Percentiles rank a stretch among this genome's conserved stretches.
Evolutionary conservation across 164 flowering plant species (phyloP).

Genomic region (Liriodendron chinense): DNA sequence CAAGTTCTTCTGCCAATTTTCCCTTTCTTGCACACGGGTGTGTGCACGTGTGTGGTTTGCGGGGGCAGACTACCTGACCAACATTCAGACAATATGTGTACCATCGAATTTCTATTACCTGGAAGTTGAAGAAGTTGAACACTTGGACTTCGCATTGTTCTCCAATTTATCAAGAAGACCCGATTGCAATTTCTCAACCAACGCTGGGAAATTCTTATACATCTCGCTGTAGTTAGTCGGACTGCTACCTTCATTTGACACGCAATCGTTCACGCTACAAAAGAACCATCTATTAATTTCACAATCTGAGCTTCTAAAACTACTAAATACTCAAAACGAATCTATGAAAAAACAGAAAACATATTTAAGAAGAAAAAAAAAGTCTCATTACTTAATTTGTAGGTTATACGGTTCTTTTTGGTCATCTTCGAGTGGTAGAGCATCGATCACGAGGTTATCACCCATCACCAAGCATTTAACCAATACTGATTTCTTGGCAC

Average conservation of each 20-base stretch:
- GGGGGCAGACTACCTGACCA: too few relatives aligned
- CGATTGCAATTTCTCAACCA: conserved; percentile 6
- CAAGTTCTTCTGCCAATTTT: background rate
- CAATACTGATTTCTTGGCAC: conserved; percentile 10
- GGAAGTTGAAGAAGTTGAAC: background rate
- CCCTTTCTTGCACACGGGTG: too few relatives aligned
- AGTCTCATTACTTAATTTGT: conserved; percentile 13
- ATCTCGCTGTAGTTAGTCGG: conserved; percentile 8
- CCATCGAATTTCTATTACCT: conserved; percentile 4
- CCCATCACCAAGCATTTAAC: conserved; percentile 17
- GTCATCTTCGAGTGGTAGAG: conserved; percentile 6
- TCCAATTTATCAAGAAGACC: conserved; percentile 11
- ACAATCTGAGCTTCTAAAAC: background rate
- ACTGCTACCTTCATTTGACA: conserved; percentile 1
- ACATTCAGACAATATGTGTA: too few relatives aligned
- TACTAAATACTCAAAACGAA: background rate
- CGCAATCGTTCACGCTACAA: conserved; percentile 15
- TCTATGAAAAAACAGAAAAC: background rate
- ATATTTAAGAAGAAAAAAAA: background rate
- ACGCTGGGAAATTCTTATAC: conserved; percentile 7
- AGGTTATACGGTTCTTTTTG: conserved; percentile 9
- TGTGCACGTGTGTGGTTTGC: background rate
- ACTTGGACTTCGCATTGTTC: background rate
- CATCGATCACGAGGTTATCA: conserved; percentile 15
- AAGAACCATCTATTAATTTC: background rate